Evolutionary conservation across 768 basidiomycete species (phyloP).

Genomic region (Phlebiopsis flavidoalba): DNA sequence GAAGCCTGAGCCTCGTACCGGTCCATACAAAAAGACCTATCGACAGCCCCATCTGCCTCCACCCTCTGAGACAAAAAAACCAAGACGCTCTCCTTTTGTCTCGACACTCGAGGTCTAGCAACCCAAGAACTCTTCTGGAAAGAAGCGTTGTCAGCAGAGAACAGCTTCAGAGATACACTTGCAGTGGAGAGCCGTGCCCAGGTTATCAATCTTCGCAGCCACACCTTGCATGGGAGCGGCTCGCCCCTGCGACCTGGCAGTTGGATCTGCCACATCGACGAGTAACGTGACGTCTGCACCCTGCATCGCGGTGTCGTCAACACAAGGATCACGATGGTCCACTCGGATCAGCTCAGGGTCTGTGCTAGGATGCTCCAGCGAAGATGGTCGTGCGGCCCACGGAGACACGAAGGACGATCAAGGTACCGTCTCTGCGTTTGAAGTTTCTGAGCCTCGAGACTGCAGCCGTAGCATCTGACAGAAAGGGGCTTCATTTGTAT

Average conservation of each 20-base stretch:
- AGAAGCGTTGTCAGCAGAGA: not conserved
- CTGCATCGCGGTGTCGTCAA: not conserved
- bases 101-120: slow-evolving; percentile 3
- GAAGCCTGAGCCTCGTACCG: not conserved
- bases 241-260: not conserved
- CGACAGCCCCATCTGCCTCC: slow-evolving; percentile 5
- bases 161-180: not conserved
- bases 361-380: not conserved
- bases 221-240: not conserved
- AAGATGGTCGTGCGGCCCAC: not conserved
- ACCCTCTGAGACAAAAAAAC: slow-evolving; percentile 9
- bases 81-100: slow-evolving; percentile 12
- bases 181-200: not conserved
- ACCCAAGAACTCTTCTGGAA: slow-evolving; percentile 7
- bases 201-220: not conserved
- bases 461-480: not conserved
- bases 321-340: not conserved
- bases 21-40: slow-evolving; percentile 10
- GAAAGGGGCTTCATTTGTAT: not conserved
- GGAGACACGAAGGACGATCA: not conserved
- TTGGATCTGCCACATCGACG: not conserved
- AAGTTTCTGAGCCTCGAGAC: not conserved
- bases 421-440: not conserved
- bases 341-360: not conserved
- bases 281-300: not conserved